phyloP scores from a whole-genome alignment of 495 filamentous ascomycete species.

The Aspergillus nidulans region DNA sequence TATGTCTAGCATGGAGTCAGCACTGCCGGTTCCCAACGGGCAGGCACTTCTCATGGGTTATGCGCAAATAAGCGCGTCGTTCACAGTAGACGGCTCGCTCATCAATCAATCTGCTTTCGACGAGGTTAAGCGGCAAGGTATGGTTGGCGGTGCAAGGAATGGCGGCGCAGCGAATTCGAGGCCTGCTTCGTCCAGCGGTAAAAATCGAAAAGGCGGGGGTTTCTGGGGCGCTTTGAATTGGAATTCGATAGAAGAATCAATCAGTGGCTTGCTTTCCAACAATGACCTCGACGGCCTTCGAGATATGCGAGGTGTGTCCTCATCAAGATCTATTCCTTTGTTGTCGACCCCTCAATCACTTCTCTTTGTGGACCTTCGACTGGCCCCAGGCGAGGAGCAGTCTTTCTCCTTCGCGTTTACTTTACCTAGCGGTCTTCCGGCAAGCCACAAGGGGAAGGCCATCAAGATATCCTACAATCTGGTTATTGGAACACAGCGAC shows the following conservation, averaged over 20 bases:
- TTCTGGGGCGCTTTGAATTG: slow-evolving; percentile 82
- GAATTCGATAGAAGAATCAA: slow-evolving; percentile 81
- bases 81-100: slow-evolving; percentile 85
- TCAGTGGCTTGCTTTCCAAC: slow-evolving; percentile 79
- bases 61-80: slow-evolving; percentile 88
- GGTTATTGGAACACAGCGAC: slow-evolving; percentile 85
- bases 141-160: slow-evolving; percentile 75
- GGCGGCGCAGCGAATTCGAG: slow-evolving; percentile 56
- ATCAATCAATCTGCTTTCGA: slow-evolving; percentile 89
- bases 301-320: slow-evolving; percentile 82
- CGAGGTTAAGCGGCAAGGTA: slow-evolving; percentile 90
- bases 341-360: slow-evolving; percentile 96
- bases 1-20: slow-evolving; percentile 52
- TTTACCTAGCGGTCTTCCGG: slow-evolving; percentile 80
- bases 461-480: slow-evolving; percentile 92
- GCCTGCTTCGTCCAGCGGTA: slow-evolving; percentile 44
- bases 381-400: slow-evolving; percentile 84
- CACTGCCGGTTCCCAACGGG: slow-evolving; percentile 42
- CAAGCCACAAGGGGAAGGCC: slow-evolving; percentile 84
- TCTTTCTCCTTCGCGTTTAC: slow-evolving; percentile 82
- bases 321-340: slow-evolving; percentile 77
- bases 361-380: slow-evolving; percentile 85
- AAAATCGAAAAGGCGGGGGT: slow-evolving; percentile 69
- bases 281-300: slow-evolving; percentile 87
- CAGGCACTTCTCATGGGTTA: slow-evolving; percentile 97